Conservation (phyloP, 73 alveolate genomes). For the Uronychia binucleata region DNA sequence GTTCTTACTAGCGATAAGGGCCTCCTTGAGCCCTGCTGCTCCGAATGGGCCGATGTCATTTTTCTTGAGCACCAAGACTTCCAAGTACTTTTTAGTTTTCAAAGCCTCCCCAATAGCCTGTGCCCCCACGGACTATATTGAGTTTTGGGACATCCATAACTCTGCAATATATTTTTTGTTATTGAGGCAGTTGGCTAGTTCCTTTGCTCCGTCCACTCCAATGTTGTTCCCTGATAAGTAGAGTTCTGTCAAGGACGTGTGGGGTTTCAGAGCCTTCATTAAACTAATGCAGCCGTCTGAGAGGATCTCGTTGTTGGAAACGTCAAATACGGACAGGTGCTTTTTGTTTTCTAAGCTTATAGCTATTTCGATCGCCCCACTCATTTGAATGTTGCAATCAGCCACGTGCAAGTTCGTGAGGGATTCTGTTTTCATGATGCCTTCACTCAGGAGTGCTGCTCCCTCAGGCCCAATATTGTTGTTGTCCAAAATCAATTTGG, state of each 20-base stretch:
- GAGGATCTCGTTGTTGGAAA: conserved; percentile 28
- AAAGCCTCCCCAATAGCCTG: conserved; percentile 42
- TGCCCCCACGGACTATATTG: conserved; percentile 45
- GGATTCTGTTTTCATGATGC: conserved; percentile 37
- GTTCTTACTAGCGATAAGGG: conserved; percentile 33
- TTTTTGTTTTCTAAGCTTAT: conserved; percentile 20
- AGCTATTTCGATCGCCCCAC: conserved; percentile 40
- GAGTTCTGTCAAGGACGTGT: conserved; percentile 48
- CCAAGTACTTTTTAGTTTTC: conserved; percentile 43
- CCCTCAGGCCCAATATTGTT: conserved; percentile 48
- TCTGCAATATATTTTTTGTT: conserved; percentile 52
- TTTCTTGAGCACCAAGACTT: conserved; percentile 48
- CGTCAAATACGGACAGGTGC: conserved; percentile 36
- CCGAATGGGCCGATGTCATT: conserved; percentile 42
- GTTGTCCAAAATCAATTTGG: conserved; percentile 23
- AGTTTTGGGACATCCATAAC: conserved; percentile 39
- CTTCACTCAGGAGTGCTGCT: conserved; percentile 35
- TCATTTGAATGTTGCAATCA: conserved; percentile 29
- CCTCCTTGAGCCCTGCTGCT: conserved; percentile 30
- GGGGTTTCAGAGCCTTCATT: conserved; percentile 17
- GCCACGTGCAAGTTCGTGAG: conserved; percentile 40
- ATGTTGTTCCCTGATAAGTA: conserved; percentile 33
- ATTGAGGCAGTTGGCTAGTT: conserved; percentile 18
- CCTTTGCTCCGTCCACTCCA: conserved; percentile 51
- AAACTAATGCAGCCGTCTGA: conserved; percentile 46